A percentile compares a stretch with the other conserved stretches of the same genome.
Conservation (phyloP, 257 asterid genomes). For the Nicotiana otophora region DNA sequence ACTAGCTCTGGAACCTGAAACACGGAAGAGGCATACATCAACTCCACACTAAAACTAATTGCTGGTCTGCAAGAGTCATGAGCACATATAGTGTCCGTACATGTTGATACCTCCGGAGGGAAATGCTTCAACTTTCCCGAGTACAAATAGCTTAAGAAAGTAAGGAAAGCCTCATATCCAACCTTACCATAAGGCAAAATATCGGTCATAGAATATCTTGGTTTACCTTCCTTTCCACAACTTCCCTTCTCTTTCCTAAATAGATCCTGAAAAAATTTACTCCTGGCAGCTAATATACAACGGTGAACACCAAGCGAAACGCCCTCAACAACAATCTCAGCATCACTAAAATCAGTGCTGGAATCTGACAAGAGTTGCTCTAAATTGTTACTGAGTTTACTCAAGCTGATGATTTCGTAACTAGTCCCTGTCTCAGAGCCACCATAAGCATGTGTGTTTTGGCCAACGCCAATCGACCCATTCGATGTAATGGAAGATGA, state of each 20-base stretch:
- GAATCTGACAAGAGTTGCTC: constrained; percentile 36
- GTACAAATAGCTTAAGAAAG: constrained; percentile 54
- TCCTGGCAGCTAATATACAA: constrained; percentile 65
- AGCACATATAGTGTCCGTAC: constrained; percentile 45
- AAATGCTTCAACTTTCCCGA: constrained; percentile 61
- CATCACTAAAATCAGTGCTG: constrained; percentile 43
- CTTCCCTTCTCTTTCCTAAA: constrained; percentile 35
- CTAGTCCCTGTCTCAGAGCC: constrained; percentile 22
- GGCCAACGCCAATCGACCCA: constrained; percentile 30
- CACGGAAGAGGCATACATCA: constrained; percentile 59
- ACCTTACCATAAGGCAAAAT: constrained; percentile 59
- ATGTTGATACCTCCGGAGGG: constrained; percentile 54
- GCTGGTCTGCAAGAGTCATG: constrained; percentile 69
- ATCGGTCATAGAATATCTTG: constrained; percentile 35
- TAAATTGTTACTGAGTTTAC: constrained; percentile 11
- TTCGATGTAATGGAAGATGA: constrained; percentile 48
- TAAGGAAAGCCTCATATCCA: constrained; percentile 54
- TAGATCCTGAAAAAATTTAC: constrained; percentile 40
- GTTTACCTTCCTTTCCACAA: constrained; percentile 36
- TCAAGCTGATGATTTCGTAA: constrained; percentile 2
- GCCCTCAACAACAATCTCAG: constrained; percentile 51
- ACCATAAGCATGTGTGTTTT: constrained; percentile 14
- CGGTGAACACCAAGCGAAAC: constrained; percentile 46
- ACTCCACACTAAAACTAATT: constrained; percentile 47
- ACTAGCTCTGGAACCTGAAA: constrained; percentile 62